These are phyloP conservation scores for Globisporangium canariense DNA, from an alignment of 352 stramenopile species.

Conservation along the genomic window DNA sequence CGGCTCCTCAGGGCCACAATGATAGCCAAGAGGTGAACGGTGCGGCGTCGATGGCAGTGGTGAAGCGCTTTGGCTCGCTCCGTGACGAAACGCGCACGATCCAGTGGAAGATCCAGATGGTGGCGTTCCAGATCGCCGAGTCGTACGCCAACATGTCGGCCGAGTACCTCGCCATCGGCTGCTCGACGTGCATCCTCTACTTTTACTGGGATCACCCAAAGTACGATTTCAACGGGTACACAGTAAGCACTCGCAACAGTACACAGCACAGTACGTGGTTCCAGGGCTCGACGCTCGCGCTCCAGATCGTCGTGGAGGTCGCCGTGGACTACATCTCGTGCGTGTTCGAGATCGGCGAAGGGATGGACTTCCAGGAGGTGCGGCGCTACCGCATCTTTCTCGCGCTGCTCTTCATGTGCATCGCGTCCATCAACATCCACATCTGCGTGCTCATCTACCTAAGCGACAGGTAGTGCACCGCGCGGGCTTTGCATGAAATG, in stretches of 20 bases:
- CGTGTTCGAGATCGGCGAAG: conserved; percentile 7
- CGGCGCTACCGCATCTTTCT: conserved; percentile 25
- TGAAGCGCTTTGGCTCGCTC: not conserved
- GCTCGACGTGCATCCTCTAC: conserved; percentile 36
- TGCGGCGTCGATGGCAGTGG: not conserved
- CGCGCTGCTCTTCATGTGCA: conserved; percentile 23
- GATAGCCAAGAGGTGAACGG: not conserved
- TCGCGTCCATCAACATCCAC: conserved; percentile 31
- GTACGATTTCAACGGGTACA: conserved; percentile 11
- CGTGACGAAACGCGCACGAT: not conserved
- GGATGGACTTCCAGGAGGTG: conserved; percentile 23
- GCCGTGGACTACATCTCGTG: conserved; percentile 10
- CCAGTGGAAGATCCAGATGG: conserved; percentile 14
- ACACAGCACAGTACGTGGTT: not conserved
- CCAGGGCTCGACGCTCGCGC: conserved; percentile 5
- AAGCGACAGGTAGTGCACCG: not conserved
- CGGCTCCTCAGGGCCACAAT: not conserved
- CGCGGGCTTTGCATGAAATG: no score
- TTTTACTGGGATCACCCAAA: conserved; percentile 37
- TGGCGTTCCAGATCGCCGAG: conserved; percentile 38
- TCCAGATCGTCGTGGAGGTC: conserved; percentile 14
- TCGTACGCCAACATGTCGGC: conserved; percentile 45
- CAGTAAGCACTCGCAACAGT: not conserved
- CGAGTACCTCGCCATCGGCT: conserved; percentile 49
- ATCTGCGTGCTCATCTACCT: conserved; percentile 27